phyloP scores from a whole-genome alignment of 1,139 yeast species.

The Pichia sp. region DNA sequence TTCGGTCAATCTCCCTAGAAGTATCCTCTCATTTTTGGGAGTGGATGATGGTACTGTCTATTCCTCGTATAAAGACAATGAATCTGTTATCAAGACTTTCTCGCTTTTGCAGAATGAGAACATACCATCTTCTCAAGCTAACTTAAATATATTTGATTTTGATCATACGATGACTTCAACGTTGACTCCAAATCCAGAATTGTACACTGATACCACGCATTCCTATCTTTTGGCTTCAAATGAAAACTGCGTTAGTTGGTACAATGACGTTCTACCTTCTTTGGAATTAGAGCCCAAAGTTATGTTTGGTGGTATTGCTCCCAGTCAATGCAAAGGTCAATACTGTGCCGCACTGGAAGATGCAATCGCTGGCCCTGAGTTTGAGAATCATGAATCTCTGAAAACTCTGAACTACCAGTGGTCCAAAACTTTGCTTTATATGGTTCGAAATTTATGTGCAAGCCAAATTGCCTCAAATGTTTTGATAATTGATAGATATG shows the following conservation, averaged over 20 bases:
- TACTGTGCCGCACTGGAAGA: too few species aligned
- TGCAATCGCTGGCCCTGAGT: too few species aligned
- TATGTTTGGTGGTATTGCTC: not conserved
- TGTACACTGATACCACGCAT: slow-evolving; percentile 7
- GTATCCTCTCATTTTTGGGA: not conserved
- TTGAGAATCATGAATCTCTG: too few species aligned
- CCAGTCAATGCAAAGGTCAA: too few species aligned
- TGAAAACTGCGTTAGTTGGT: slow-evolving; percentile 9
- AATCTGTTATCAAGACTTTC: not conserved
- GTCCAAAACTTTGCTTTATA: slow-evolving; percentile 4
- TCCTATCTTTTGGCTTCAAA: not conserved
- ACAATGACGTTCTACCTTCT: slow-evolving; percentile 8
- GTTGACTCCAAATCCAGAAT: slow-evolving; percentile 9
- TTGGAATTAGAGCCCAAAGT: not conserved
- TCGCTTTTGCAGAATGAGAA: not conserved
- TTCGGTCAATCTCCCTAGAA: not conserved
- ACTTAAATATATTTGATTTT: slow-evolving; percentile 13
- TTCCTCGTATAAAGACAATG: not conserved
- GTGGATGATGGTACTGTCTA: not conserved
- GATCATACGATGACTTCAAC: slow-evolving; percentile 10
- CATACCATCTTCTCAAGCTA: not conserved
- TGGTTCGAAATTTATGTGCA: not conserved
- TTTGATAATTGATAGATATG: slow-evolving; percentile 9
- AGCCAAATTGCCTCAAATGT: not conserved
- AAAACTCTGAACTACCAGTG: slow-evolving; percentile 1